phyloP scores from a whole-genome alignment of 805 yeast species.

The Blastobotrys terrestris region DNA sequence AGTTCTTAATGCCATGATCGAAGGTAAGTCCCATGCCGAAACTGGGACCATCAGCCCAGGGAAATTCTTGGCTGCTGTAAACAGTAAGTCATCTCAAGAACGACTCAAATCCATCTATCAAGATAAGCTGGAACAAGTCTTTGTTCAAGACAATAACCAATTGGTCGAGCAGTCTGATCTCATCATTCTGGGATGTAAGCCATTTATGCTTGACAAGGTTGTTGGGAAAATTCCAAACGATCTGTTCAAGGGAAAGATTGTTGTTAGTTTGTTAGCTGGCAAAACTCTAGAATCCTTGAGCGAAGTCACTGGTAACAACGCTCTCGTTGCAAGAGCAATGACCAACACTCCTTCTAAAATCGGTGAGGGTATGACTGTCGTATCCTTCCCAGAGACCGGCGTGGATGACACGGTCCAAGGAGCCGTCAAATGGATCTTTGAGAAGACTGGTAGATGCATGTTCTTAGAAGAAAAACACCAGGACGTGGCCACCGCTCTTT shows the following conservation, averaged over 20 bases:
- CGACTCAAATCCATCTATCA: constrained; percentile 47
- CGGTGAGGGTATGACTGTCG: constrained; percentile 91
- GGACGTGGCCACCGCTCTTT: constrained; percentile 93
- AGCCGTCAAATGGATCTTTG: constrained; percentile 38
- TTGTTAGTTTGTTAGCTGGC: constrained; percentile 88
- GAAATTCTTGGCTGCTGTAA: constrained; percentile 73
- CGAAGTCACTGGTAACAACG: constrained; percentile 33
- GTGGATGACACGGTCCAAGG: constrained; percentile 25
- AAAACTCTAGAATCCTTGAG: constrained; percentile 70
- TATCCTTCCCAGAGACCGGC: constrained; percentile 61
- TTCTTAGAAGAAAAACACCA: constrained; percentile 69
- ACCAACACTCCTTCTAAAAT: constrained; percentile 94
- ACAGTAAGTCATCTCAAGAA: constrained; percentile 44
- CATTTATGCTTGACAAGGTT: constrained; percentile 64
- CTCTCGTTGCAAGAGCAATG: constrained; percentile 82
- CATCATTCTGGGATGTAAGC: constrained; percentile 82
- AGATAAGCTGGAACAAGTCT: constrained; percentile 42
- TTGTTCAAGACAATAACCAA: constrained; percentile 41
- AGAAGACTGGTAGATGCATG: constrained; percentile 36
- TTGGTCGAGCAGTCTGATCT: constrained; percentile 65
- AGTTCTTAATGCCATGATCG: constrained; percentile 70
- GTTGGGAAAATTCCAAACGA: constrained; percentile 41
- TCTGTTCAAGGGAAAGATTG: constrained; percentile 46
- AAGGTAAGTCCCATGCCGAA: constrained; percentile 31
- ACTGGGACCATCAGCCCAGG: constrained; percentile 48